Percentiles rank a stretch among this genome's conserved stretches.
Evolutionary conservation across 345 rosid species (phyloP).

Genomic region (Eucalyptus polyanthemos): DNA sequence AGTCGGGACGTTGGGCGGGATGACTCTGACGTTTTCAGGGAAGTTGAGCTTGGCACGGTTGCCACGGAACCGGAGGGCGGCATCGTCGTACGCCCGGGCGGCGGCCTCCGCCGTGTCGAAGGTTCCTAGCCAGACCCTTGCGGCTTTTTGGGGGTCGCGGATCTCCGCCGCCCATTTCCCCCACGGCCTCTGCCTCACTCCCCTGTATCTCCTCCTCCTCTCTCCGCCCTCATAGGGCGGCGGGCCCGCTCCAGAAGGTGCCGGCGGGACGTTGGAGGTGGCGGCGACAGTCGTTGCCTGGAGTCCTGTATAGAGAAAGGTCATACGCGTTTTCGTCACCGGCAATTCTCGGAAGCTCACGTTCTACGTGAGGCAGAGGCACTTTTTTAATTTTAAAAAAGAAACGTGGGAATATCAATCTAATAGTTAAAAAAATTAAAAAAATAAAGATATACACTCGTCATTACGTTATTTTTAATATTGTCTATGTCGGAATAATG

Average conservation of each 20-base stretch:
- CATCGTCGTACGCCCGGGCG: conserved; percentile 84
- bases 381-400: neutral
- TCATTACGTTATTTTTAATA: neutral
- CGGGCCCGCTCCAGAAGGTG: neutral
- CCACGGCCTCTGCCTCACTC: conserved; percentile 88
- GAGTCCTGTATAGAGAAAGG: neutral
- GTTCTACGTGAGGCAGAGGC: neutral
- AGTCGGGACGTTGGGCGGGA: neutral
- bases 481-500: neutral
- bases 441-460: neutral
- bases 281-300: neutral
- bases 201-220: conserved; percentile 57
- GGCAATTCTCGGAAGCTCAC: neutral
- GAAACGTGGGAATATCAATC: neutral
- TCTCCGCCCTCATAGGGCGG: conserved; percentile 24
- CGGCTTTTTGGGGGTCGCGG: conserved; percentile 75
- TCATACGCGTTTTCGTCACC: neutral
- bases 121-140: conserved; percentile 85
- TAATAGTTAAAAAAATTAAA: neutral
- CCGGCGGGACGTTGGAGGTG: neutral
- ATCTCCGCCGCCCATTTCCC: conserved; percentile 96
- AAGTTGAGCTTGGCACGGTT: conserved; percentile 79
- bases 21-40: conserved; percentile 42
- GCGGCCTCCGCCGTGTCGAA: conserved; percentile 82
- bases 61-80: conserved; percentile 81